Evolutionary conservation across 768 basidiomycete genomes (phyloP), one percentile per base, ranked within the genome.

Genomic region (Mycena epipterygia): DNA sequence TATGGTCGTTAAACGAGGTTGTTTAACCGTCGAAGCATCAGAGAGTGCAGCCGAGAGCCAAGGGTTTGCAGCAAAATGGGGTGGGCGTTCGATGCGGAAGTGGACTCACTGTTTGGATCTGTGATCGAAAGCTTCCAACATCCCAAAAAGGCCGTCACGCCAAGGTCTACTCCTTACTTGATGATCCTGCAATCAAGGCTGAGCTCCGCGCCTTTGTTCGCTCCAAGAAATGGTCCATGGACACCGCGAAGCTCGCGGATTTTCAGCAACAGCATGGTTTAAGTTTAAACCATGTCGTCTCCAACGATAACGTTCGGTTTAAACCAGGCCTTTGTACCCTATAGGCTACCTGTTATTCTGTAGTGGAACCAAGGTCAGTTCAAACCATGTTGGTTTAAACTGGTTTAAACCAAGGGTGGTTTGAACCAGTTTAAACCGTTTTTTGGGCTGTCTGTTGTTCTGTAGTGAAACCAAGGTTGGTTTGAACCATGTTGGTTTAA

Each of bases 181-280:
- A 68, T 39, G 69, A 73, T 39, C 74, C 74, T n/a, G 61, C 46
- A 21, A 59, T 75, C 35, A 33, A n/a, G 11, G 69, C 64, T 33
- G 74, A 67, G 25, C 51, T 71, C 25, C 61, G 63, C 25, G 27
- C 70, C 12, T 75, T 60, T 33, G n/a, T 75, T 41, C 72, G 65
- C 14, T 67, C 73, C 49, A 72, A 76, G 37, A 76, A 76, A 64
- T 76, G 76, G 76, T 59, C 74, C 11, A 70, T 75, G 33, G 66
- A 75, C 39, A 73, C 75, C 0, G 67, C 49, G 25, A 76, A 73
- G 52, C 61, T 77, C 35, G 64, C 46, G 9, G 25, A 64, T 21
- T 72, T 76, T 46, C n/a, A n/a, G n/a, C n/a, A n/a, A n/a, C n/a
- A n/a, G n/a, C n/a, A n/a, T n/a, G n/a, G n/a, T n/a, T n/a, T n/a